A percentile compares a stretch with the other conserved stretches of the same genome.
Conservation (phyloP, 2,329 filamentous ascomycete species). For the Monosporascus sp. region DNA sequence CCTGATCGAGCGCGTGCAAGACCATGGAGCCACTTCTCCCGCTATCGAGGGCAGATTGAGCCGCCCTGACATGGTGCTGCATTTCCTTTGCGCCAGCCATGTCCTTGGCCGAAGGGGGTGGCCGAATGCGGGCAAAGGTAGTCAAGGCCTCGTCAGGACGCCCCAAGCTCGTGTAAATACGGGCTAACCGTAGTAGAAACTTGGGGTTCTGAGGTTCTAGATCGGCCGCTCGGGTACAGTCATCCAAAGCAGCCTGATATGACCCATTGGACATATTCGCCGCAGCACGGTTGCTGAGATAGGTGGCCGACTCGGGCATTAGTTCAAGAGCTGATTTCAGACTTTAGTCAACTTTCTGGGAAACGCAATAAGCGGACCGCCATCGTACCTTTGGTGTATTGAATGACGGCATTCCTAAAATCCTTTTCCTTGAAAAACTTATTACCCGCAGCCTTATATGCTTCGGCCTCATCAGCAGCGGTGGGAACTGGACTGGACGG, state of each 20-base stretch:
- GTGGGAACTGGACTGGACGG: constrained; percentile 52
- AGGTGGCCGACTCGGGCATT: constrained; percentile 79
- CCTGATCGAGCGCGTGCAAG: constrained; percentile 84
- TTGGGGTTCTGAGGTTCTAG: constrained; percentile 83
- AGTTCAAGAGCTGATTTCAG: constrained; percentile 75
- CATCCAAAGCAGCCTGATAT: constrained; percentile 75
- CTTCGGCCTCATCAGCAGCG: constrained; percentile 71
- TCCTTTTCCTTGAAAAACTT: constrained; percentile 96
- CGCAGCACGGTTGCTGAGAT: constrained; percentile 90
- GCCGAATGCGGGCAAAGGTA: constrained; percentile 74
- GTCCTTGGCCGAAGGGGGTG: constrained; percentile 78
- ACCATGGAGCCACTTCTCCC: constrained; percentile 86
- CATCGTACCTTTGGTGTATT: constrained; percentile 84
- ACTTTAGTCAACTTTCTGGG: constrained; percentile 7
- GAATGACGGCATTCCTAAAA: constrained; percentile 79
- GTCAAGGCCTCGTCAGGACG: constrained; percentile 81
- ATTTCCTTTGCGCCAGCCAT: constrained; percentile 77
- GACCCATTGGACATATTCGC: constrained; percentile 85
- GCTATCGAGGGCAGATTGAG: constrained; percentile 67
- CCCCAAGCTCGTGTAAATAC: constrained; percentile 84
- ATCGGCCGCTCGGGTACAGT: constrained; percentile 76
- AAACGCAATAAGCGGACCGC: constrained; percentile 3
- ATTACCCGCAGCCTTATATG: constrained; percentile 89
- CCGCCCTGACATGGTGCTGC: constrained; percentile 74
- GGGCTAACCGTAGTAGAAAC: constrained; percentile 78